phyloP scores from a whole-genome alignment of 257 asterid genomes.

The Striga asiatica region DNA sequence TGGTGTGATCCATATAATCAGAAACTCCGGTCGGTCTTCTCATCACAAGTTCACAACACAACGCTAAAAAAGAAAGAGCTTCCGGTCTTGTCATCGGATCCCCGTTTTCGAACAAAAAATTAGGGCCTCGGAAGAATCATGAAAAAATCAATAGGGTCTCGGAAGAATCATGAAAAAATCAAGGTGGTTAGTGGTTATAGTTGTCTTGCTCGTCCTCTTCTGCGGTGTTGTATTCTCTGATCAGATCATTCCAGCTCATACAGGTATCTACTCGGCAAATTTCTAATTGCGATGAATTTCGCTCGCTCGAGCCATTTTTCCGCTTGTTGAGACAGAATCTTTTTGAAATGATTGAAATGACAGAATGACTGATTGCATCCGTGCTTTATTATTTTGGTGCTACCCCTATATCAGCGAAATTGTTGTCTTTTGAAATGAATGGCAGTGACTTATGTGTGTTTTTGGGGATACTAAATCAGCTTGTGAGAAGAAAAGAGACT shows the following conservation, averaged over 20 bases:
- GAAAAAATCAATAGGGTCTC: background rate
- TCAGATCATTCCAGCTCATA: background rate
- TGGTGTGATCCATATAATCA: no score
- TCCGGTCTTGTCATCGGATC: no score
- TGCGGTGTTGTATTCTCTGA: background rate
- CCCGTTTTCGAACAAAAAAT: no score
- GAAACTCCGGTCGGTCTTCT: no score
- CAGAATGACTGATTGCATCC: background rate
- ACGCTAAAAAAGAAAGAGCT: no score
- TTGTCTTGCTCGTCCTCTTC: background rate
- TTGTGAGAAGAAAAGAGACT: conserved; percentile 4
- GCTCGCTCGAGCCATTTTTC: no score
- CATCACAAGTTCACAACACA: no score
- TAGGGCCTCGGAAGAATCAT: background rate
- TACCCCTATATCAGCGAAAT: background rate
- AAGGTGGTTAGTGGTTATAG: background rate
- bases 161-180: background rate
- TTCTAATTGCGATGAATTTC: background rate
- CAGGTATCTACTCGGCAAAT: background rate
- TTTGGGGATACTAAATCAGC: conserved; percentile 2
- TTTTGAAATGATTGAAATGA: conserved; percentile 1
- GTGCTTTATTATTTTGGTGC: background rate
- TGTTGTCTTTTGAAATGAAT: background rate
- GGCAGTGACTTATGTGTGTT: background rate
- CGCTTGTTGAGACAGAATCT: background rate